A percentile compares a stretch with the other conserved stretches of the same genome.
Conservation (phyloP, 1,139 yeast genomes). For the Saccharomyces hybrid region DNA sequence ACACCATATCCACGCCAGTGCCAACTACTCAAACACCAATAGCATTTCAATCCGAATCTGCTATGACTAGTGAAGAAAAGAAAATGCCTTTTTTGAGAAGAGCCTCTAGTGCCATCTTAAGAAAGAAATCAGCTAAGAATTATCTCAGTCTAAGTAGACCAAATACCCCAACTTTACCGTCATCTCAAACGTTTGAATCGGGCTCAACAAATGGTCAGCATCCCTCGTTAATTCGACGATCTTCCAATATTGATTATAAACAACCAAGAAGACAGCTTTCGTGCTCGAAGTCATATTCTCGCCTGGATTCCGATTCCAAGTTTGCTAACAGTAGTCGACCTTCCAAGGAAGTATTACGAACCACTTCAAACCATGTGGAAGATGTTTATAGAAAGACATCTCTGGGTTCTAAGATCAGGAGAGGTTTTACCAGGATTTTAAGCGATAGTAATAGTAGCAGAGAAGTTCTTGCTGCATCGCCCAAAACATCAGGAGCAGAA, state of each 20-base stretch:
- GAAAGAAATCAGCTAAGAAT: conserved; percentile 23
- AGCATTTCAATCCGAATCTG: not conserved
- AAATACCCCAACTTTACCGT: conserved; percentile 12
- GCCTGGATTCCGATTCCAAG: not conserved
- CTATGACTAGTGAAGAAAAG: conserved; percentile 5
- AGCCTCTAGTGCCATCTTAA: conserved; percentile 28
- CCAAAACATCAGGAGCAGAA: not conserved
- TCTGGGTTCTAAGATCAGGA: conserved; percentile 24
- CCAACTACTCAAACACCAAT: not conserved
- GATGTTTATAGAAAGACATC: conserved; percentile 18
- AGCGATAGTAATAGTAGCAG: conserved; percentile 16
- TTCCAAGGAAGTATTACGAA: conserved; percentile 3
- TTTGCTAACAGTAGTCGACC: not conserved
- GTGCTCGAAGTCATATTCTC: not conserved
- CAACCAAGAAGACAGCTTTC: conserved; percentile 4
- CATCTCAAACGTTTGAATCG: not conserved
- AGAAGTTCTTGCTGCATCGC: conserved; percentile 11
- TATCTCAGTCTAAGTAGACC: conserved; percentile 4
- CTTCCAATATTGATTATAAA: conserved; percentile 1
- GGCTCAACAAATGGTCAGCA: not conserved
- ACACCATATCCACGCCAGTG: conserved; percentile 4
- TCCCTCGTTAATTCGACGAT: not conserved
- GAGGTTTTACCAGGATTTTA: conserved; percentile 25
- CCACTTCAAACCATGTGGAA: conserved; percentile 4
- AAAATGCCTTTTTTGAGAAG: conserved; percentile 26